Evolutionary conservation across 768 basidiomycete genomes (phyloP), one percentile per base, ranked within the genome.

Genomic region (Hydnum rufescens): DNA sequence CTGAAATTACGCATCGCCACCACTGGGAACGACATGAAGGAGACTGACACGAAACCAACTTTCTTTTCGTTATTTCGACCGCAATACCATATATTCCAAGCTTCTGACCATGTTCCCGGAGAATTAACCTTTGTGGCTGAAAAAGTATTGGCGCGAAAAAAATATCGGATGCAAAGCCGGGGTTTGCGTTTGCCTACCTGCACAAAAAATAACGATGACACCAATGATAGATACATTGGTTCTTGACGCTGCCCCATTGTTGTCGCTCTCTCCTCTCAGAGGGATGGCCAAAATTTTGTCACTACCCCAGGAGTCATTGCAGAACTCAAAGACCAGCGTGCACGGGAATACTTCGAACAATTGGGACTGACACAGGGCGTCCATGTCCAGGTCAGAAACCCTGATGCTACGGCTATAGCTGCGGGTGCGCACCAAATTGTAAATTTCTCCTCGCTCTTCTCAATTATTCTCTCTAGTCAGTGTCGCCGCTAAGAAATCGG

Each of bases 401-500:
- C 88, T 6, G 76, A 82, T 65, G 67, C 80, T 49, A 66, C 72
- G 2, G 79, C 86, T 28, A 60, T 95, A 44, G 61, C 66, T 2
- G 61, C 62, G 57, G 68, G 69, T 62, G 64, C 75, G 54, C 72
- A 76, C 59, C 8, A 22, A 3, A 44, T 5, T 16, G 22, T 25
- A 36, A 29, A 2, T 30, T 13, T 3, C 8, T 22, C 3, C 1
- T 3, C 3, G 4, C 28, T 25, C 26, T 23, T 19, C 16, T 16
- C 18, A 44, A 47, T 4, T 30, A 42, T 8, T 5, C 52, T 4
- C 26, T 23, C 6, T 61, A 96, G 95, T 93, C 3, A 85, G 83
- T 52, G 80, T 82, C 56, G 80, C 78, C 65, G 87, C 95, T 3
- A 93, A 89, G 71, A 86, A 86, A 70, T 93, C 93, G 0, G 95